Percentiles rank a stretch among this genome's conserved stretches.
These are phyloP conservation scores for Delitschia confertaspora DNA, from an alignment of 495 filamentous ascomycete species.

Conservation along the genomic window DNA sequence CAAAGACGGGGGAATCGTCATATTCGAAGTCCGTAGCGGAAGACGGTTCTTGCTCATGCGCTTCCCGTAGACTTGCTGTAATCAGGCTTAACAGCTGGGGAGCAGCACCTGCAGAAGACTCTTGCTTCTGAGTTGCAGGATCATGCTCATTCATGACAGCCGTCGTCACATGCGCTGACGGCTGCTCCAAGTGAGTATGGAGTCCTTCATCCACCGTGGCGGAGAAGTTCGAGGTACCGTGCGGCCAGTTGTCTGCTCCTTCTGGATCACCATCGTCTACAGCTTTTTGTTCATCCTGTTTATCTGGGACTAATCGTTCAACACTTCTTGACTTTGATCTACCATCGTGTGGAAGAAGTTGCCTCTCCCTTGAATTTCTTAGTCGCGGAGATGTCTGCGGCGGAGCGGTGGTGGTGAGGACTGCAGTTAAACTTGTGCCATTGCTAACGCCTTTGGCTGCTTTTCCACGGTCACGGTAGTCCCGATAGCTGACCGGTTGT, in stretches of 20 bases:
- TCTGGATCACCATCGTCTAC: too few relatives aligned
- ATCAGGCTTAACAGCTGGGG: slow-evolving; percentile 11
- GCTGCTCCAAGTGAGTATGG: too few relatives aligned
- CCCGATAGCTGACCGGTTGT: slow-evolving; percentile 13
- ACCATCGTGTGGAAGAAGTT: slow-evolving; percentile 66
- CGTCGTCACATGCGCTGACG: too few relatives aligned
- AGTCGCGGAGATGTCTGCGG: slow-evolving; percentile 65
- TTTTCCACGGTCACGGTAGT: slow-evolving; percentile 14
- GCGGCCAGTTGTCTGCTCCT: too few relatives aligned
- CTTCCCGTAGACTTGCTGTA: slow-evolving; percentile 9
- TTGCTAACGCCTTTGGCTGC: slow-evolving; percentile 9
- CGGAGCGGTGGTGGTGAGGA: slow-evolving; percentile 53
- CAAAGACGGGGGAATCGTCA: slow-evolving; percentile 51
- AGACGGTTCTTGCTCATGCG: slow-evolving; percentile 22
- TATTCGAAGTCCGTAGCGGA: slow-evolving; percentile 31
- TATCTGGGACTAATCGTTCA: too few relatives aligned
- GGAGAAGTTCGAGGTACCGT: too few relatives aligned
- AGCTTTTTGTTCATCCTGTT: too few relatives aligned
- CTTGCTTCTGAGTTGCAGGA: too few relatives aligned
- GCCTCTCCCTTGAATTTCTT: slow-evolving; percentile 71
- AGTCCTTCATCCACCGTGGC: too few relatives aligned
- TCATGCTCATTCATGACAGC: too few relatives aligned
- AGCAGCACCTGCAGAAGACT: neutral
- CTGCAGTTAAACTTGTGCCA: slow-evolving; percentile 51
- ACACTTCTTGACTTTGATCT: slow-evolving; percentile 58